Conservation (phyloP, 805 yeast species). For the Kurtzmaniella cleridarum region DNA sequence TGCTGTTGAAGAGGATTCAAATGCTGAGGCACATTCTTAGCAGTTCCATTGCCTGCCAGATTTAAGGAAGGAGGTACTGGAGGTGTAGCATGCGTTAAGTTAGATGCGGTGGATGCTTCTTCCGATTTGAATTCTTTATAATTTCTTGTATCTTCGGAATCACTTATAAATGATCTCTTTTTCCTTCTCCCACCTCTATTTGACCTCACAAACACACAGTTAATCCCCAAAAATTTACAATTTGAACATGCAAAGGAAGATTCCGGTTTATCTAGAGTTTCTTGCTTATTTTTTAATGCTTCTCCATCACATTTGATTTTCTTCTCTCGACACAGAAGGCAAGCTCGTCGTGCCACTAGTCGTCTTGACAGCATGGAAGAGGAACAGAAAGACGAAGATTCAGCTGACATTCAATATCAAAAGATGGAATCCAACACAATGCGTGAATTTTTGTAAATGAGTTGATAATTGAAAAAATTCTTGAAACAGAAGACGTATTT, state of each 20-base stretch:
- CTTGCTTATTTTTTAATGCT: conserved; percentile 13
- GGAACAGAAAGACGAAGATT: background rate
- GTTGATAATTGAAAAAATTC: too few relatives aligned
- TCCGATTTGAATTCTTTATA: background rate
- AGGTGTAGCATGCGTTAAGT: too few relatives aligned
- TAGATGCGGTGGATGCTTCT: too few relatives aligned
- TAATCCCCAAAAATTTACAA: conserved; percentile 39
- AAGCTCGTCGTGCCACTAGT: conserved; percentile 56
- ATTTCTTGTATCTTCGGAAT: conserved; percentile 1
- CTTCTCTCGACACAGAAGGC: conserved; percentile 59
- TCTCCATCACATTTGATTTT: conserved; percentile 67
- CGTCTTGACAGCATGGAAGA: conserved; percentile 19
- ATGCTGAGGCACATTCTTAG: too few relatives aligned
- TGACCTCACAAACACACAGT: conserved; percentile 53
- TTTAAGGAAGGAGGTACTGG: too few relatives aligned
- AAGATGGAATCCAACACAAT: background rate
- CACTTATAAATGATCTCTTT: conserved; percentile 11
- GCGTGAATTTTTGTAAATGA: background rate
- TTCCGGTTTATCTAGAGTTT: conserved; percentile 14
- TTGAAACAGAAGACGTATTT: too few relatives aligned
- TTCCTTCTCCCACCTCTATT: conserved; percentile 54
- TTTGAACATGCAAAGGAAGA: conserved; percentile 39
- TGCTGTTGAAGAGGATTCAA: too few relatives aligned
- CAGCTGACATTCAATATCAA: background rate
- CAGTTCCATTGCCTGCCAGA: too few relatives aligned